Evolutionary conservation across 208 protist species (phyloP).

Genomic region (Crithidia expoeki): DNA sequence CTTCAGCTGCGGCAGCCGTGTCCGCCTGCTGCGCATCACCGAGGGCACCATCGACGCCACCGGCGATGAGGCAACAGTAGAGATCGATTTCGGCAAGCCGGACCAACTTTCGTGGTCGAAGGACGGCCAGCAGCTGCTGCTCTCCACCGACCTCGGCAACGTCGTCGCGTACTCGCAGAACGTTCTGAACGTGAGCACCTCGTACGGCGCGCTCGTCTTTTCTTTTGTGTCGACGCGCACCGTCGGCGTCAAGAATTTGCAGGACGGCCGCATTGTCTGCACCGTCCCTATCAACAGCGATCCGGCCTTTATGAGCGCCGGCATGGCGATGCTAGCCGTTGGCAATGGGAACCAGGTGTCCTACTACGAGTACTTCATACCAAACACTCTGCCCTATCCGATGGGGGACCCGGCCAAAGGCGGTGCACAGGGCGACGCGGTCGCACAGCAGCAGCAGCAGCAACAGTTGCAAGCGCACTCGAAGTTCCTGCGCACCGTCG

Average conservation of each 20-base stretch:
- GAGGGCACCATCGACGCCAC: slow-evolving; percentile 48
- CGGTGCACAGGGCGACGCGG: neutral
- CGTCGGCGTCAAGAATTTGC: slow-evolving; percentile 84
- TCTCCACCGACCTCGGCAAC: slow-evolving; percentile 77
- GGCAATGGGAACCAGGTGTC: slow-evolving; percentile 79
- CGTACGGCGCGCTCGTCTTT: slow-evolving; percentile 75
- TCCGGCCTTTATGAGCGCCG: slow-evolving; percentile 84
- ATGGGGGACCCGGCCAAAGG: slow-evolving; percentile 8
- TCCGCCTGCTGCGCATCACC: slow-evolving; percentile 61
- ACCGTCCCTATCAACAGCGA: slow-evolving; percentile 85
- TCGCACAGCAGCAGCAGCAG: slow-evolving; percentile 17
- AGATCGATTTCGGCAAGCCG: slow-evolving; percentile 13
- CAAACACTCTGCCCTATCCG: slow-evolving; percentile 43
- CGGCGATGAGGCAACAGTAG: slow-evolving; percentile 29
- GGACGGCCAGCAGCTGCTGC: slow-evolving; percentile 90
- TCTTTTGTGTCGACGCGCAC: slow-evolving; percentile 87
- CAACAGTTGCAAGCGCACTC: slow-evolving; percentile 42
- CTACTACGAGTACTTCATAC: slow-evolving; percentile 86
- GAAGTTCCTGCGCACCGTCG: slow-evolving; percentile 56
- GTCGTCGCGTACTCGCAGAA: slow-evolving; percentile 80
- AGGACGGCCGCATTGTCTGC: slow-evolving; percentile 67
- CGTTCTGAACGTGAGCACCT: slow-evolving; percentile 78
- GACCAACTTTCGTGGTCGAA: slow-evolving; percentile 66
- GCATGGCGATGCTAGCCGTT: slow-evolving; percentile 84
- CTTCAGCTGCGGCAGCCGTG: slow-evolving; percentile 47